phyloP scores from a whole-genome alignment of 2,329 filamentous ascomycete genomes.

The Paraphaeosphaeria sporulosa region DNA sequence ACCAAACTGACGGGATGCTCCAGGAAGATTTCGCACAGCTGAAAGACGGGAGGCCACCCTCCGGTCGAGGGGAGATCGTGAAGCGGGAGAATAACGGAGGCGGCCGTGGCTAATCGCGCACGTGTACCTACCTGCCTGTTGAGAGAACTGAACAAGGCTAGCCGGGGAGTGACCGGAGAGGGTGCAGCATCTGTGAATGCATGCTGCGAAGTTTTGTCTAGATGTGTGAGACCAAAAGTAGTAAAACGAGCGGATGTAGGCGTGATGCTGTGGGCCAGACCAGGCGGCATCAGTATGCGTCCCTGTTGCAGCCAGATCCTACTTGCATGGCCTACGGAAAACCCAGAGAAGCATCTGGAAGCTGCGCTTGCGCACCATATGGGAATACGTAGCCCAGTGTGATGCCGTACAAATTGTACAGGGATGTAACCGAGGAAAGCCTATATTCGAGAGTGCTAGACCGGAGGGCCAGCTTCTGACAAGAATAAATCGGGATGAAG shows the following conservation, averaged over 20 bases:
- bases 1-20: conserved; percentile 6
- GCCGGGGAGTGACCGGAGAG: conserved; percentile 1
- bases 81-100: conserved; percentile 56
- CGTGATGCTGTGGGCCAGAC: conserved; percentile 21
- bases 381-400: conserved; percentile 34
- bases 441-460: conserved; percentile 47
- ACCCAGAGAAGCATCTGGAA: conserved; percentile 25
- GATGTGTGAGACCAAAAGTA: conserved; percentile 13
- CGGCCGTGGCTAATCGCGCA: conserved; percentile 22
- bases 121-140: background rate
- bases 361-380: conserved; percentile 32
- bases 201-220: conserved; percentile 16
- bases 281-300: conserved; percentile 23
- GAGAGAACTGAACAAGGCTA: background rate
- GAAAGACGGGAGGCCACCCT: conserved; percentile 56
- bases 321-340: conserved; percentile 30
- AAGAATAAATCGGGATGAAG: conserved; percentile 43
- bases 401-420: conserved; percentile 44
- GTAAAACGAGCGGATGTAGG: conserved; percentile 26
- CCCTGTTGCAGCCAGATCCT: conserved; percentile 24
- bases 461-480: conserved; percentile 35
- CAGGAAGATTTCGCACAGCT: conserved; percentile 44
- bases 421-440: conserved; percentile 43
- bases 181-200: conserved; percentile 9
- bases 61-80: conserved; percentile 58